phyloP scores from a whole-genome alignment of 2,329 filamentous ascomycete genomes.

The Trichophyton schoenleinii region DNA sequence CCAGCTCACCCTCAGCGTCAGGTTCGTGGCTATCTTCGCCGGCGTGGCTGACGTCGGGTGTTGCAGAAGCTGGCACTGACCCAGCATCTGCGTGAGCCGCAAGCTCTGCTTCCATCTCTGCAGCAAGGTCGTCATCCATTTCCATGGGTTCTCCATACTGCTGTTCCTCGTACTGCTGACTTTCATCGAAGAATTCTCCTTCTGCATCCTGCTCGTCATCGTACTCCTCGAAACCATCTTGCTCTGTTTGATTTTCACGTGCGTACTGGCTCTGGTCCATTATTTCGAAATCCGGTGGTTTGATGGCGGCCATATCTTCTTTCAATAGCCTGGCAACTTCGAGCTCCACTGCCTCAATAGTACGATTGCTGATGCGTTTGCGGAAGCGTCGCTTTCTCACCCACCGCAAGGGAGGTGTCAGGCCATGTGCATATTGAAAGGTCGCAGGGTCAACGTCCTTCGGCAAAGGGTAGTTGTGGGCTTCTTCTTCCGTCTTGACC shows the following conservation, averaged over 20 bases:
- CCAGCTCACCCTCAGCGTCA: slow-evolving; percentile 8
- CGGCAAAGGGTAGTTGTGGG: slow-evolving; percentile 55
- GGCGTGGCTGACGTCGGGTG: slow-evolving; percentile 17
- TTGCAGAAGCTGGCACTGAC: slow-evolving; percentile 17
- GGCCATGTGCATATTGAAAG: slow-evolving; percentile 68
- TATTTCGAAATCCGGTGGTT: slow-evolving; percentile 50
- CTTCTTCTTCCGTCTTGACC: slow-evolving; percentile 55
- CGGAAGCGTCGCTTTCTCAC: slow-evolving; percentile 71
- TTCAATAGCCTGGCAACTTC: slow-evolving; percentile 62
- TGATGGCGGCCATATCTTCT: slow-evolving; percentile 51
- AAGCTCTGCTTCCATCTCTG: slow-evolving; percentile 33
- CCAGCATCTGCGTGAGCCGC: slow-evolving; percentile 22
- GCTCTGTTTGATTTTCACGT: slow-evolving; percentile 36
- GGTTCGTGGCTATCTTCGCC: slow-evolving; percentile 8
- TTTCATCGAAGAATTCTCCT: slow-evolving; percentile 33
- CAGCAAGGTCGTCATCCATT: slow-evolving; percentile 32
- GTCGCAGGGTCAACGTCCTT: slow-evolving; percentile 52
- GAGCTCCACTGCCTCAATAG: slow-evolving; percentile 73
- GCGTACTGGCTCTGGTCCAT: slow-evolving; percentile 42
- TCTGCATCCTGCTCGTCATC: slow-evolving; percentile 40
- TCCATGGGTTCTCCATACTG: slow-evolving; percentile 22
- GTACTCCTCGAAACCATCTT: slow-evolving; percentile 35
- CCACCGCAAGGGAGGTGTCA: slow-evolving; percentile 80
- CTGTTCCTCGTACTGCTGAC: slow-evolving; percentile 12
- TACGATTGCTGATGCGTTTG: slow-evolving; percentile 67